Evolutionary conservation across 2,329 filamentous ascomycete genomes (phyloP).

Genomic region (Neospermospora avenae): DNA sequence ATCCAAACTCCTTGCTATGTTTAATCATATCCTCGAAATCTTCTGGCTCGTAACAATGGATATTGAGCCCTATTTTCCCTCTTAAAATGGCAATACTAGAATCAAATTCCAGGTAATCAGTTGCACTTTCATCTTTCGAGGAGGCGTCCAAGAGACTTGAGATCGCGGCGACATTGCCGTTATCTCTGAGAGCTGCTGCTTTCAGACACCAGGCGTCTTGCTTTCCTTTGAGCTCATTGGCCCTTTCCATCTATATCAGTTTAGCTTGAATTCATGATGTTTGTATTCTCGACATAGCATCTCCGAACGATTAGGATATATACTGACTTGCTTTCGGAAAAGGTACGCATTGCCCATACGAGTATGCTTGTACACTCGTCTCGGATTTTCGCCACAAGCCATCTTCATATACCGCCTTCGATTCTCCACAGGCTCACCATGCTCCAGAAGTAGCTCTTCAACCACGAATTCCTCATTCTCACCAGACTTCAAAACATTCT

Average conservation of each 20-base stretch:
- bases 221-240: conserved; percentile 36
- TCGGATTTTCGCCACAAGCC: conserved; percentile 47
- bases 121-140: conserved; percentile 23
- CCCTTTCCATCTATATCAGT: conserved; percentile 34
- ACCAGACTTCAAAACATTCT: conserved; percentile 39
- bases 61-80: conserved; percentile 41
- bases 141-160: conserved; percentile 17
- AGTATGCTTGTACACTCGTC: conserved; percentile 37
- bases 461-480: conserved; percentile 39
- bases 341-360: conserved; percentile 42
- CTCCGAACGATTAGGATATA: not conserved
- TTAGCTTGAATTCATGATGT: not conserved
- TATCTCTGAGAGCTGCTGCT: conserved; percentile 24
- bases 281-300: not conserved
- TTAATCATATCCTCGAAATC: conserved; percentile 44
- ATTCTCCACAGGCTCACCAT: conserved; percentile 35
- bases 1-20: conserved; percentile 43
- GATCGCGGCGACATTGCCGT: conserved; percentile 24
- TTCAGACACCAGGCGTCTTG: conserved; percentile 38
- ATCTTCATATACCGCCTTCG: conserved; percentile 43
- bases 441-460: conserved; percentile 42
- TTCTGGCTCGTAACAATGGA: conserved; percentile 45
- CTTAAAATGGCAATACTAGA: conserved; percentile 41
- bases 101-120: conserved; percentile 40
- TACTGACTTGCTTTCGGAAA: conserved; percentile 35